Conservation (phyloP, 78 protist genomes). For the Emiliania huxleyi region DNA sequence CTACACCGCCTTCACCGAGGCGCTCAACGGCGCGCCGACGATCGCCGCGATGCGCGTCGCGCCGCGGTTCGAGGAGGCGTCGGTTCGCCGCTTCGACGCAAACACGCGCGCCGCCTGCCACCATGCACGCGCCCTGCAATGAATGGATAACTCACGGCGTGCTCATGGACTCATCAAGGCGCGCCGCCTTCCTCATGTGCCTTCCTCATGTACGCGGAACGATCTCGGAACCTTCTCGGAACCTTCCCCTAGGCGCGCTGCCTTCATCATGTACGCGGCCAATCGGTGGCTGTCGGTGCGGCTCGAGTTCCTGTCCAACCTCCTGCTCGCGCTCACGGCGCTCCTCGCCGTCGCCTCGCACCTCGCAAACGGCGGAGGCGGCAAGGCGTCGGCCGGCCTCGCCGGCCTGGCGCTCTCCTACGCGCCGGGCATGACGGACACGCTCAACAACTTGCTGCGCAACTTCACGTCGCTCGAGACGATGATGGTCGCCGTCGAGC, state of each 20-base stretch:
- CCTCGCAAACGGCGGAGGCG: not conserved
- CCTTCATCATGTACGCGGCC: not conserved
- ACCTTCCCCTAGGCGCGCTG: too few relatives aligned
- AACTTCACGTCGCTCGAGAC: constrained; percentile 62
- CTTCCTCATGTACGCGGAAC: too few relatives aligned
- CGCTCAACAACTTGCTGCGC: constrained; percentile 21
- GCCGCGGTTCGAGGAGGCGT: not conserved
- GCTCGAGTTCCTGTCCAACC: not conserved
- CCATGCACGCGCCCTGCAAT: too few relatives aligned
- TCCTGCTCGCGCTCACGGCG: not conserved
- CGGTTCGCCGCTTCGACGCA: not conserved
- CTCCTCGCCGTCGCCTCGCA: not conserved
- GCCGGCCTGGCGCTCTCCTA: constrained; percentile 62
- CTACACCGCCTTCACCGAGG: not conserved
- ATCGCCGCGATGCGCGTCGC: not conserved
- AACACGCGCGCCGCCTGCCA: constrained; percentile 30
- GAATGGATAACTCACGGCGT: too few relatives aligned
- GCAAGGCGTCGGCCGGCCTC: not conserved
- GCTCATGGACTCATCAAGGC: too few relatives aligned
- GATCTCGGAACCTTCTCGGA: too few relatives aligned
- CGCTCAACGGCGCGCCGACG: not conserved
- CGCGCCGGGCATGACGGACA: constrained; percentile 37
- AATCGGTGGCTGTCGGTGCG: constrained; percentile 24
- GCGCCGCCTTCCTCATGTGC: too few relatives aligned
- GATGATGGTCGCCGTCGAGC: constrained; percentile 67